Evolutionary conservation across 169 alveolate species (phyloP), one percentile per base, ranked within the genome.

Genomic region (Ichthyophthirius multifiliis): DNA sequence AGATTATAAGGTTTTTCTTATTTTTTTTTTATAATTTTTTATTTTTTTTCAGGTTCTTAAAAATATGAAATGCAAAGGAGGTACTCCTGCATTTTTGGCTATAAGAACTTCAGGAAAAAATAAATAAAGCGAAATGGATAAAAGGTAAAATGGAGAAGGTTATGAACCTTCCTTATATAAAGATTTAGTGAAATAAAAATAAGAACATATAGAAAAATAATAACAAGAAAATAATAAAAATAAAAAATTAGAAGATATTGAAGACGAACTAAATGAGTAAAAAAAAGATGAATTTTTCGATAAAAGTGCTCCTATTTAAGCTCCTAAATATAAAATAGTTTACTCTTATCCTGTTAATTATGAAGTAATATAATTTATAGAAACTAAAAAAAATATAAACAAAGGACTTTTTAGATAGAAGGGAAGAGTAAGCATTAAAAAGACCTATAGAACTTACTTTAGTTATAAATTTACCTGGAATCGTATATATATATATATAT

Each of bases 1-100:
- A 34, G 95, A 90, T 67, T 90, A 78, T 48, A 90, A 86, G 62
- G 85, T 55, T 20, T 20, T 20, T 55, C 23, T 20, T 55, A 27
- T 23, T 5, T 27, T 48, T 48, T 48, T 20, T 27, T 18, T n/a
- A n/a, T n/a, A n/a, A n/a, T n/a, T n/a, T n/a, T n/a, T n/a, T n/a
- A n/a, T n/a, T n/a, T n/a, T n/a, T 3, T 7, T 10, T 18, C 31
- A 55, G 71, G 71, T 90, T 4, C 35, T 90, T 47, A 83, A 84
- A 67, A 82, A 90, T 32, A 41, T 88, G 83, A 81, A 79, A 65
- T 90, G 95, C 73, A 90, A 90, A 74, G 95, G 95, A 34, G 91
- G 90, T 9, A 75, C 65, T 13, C 95, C 95, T 9, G 91, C 89
- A 1, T 71, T 84, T 0, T 43, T 90, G 15, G 75, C 92, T 9